A percentile compares a stretch with the other conserved stretches of the same genome.
Evolutionary conservation across 805 yeast genomes (phyloP).

Genomic region (Nakazawaea molendinolei): DNA sequence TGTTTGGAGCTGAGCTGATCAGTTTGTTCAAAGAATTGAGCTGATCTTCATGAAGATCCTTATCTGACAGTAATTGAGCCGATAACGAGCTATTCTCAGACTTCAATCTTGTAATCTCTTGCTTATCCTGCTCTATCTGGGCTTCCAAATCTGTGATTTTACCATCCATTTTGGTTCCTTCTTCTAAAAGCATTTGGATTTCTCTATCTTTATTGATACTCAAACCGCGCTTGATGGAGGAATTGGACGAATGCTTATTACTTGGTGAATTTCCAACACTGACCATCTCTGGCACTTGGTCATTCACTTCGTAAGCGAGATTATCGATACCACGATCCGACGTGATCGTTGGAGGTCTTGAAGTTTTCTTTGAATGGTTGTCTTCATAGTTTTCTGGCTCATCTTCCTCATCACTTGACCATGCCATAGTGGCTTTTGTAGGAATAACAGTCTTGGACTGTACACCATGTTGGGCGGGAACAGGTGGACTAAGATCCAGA

Average conservation of each 20-base stretch:
- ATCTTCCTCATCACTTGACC: conserved; percentile 84
- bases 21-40: neutral
- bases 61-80: neutral
- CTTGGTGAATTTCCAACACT: conserved; percentile 1
- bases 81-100: neutral
- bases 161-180: conserved; percentile 43
- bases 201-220: conserved; percentile 33
- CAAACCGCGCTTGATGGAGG: conserved; percentile 15
- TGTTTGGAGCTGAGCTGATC: conserved; percentile 6
- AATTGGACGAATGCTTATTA: conserved; percentile 4
- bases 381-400: conserved; percentile 25
- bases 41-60: neutral
- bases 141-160: conserved; percentile 32
- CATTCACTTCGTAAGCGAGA: neutral
- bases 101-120: conserved; percentile 11
- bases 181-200: conserved; percentile 35
- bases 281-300: conserved; percentile 4
- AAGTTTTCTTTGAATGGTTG: conserved; percentile 12
- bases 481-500: too few species aligned
- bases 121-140: conserved; percentile 14
- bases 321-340: neutral
- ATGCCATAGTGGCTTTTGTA: conserved; percentile 73
- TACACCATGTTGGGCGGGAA: conserved; percentile 30
- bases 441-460: conserved; percentile 76
- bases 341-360: neutral